Evolutionary conservation across 441 rosid species (phyloP), one percentile per base, ranked within the genome.

Genomic region (Brassica hybrid): DNA sequence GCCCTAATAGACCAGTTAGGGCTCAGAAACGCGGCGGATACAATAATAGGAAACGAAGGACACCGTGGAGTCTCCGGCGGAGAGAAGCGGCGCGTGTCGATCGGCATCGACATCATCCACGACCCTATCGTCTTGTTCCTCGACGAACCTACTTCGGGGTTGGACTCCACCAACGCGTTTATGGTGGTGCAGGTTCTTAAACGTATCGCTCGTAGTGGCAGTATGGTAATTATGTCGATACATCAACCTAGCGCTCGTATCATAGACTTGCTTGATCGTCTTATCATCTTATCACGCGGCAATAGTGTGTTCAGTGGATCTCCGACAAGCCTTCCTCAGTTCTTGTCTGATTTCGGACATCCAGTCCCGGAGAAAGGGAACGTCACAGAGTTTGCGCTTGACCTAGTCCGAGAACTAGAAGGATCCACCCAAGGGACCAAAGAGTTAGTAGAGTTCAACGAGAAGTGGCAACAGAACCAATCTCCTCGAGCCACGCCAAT

Each of bases 41-140:
- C 98, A 1, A 69, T 72, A n/a, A 91, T 94, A 0, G 98, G 94
- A 5, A 88, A 93, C 18, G 91, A 91, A 72, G 94, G 97, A 21
- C 85, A 83, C 43, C 84, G 96, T 82, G 96, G 98, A 34, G 93
- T 94, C 9, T 90, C 98, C 0, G 97, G 97, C n/a, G 98, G 97
- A 30, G 96, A 94, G 52, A 17, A 93, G 8, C 74, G 94, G 43
- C 85, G 97, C 57, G 96, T 94, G 19, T 92, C 96, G 0, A 94
- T 92, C 4, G 97, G 96, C 43, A 87, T 87, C 13, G 97, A 92
- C 72, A 89, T 92, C 2, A 92, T 94, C 63, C 97, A 92, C 45
- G 91, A 92, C 66, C 97, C 97, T 4, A 82, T 92, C 0, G 72
- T 92, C 67, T 62, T 92, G 75, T 94, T 94, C 72, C 94, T 94